phyloP scores from a whole-genome alignment of 768 basidiomycete genomes.

The Grammothele lineata region DNA sequence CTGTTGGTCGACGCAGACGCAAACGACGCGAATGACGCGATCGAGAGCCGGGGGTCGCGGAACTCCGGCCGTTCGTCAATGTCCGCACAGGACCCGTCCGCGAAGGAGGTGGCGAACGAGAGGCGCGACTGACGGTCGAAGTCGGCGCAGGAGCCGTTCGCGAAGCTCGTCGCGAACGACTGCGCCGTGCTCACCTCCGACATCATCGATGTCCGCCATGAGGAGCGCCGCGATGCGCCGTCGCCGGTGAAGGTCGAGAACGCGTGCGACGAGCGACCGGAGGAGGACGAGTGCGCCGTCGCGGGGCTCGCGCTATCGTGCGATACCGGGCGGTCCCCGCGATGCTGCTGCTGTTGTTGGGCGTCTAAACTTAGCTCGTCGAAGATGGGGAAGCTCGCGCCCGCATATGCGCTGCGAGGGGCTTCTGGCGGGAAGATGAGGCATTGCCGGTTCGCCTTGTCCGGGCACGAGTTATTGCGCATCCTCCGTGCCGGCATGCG shows the following conservation, averaged over 20 bases:
- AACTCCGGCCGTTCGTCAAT: not conserved
- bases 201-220: conserved; percentile 20
- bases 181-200: conserved; percentile 13
- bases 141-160: conserved; percentile 13
- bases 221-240: conserved; percentile 18
- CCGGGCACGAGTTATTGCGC: conserved; percentile 22
- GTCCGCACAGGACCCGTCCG: conserved; percentile 1
- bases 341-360: not conserved
- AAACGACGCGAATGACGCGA: conserved; percentile 1
- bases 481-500: conserved; percentile 17
- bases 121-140: conserved; percentile 8
- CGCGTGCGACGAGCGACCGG: conserved; percentile 15
- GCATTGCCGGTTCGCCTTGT: conserved; percentile 23
- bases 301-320: not conserved
- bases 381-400: not conserved
- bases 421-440: conserved; percentile 18
- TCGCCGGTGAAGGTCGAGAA: conserved; percentile 22
- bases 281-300: conserved; percentile 8
- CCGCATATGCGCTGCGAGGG: conserved; percentile 3
- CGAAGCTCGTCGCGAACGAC: conserved; percentile 11
- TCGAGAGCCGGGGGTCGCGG: not conserved
- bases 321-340: not conserved
- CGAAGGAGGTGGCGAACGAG: conserved; percentile 1
- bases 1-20: not conserved
- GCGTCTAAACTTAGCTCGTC: conserved; percentile 4